Evolutionary conservation across 2,329 filamentous ascomycete genomes (phyloP), one percentile per base, ranked within the genome.

Genomic region (Venturia oleaginea): DNA sequence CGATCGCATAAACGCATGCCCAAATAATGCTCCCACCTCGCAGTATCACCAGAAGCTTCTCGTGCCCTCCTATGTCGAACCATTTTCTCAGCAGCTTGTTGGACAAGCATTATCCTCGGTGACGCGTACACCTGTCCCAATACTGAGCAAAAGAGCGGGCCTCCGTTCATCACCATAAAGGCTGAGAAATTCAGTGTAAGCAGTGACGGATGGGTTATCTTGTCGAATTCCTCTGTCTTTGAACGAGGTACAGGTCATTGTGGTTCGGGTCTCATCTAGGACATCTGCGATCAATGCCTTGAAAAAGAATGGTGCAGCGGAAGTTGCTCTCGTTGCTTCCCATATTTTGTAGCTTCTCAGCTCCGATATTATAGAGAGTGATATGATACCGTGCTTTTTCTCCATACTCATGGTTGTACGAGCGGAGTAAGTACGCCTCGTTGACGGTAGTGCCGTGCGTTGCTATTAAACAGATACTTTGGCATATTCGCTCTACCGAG

Each of bases 271-370:
- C 51, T 73, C 72, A 27, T 74, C 74, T n/a, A 73, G 72, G 40
- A 80, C 70, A 37, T 79, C 75, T 6, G 77, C 76, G 64, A 76
- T 73, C 11, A 81, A 73, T 73, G 79, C 78, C 57, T 80, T 76
- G 71, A 81, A 81, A 70, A 79, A 81, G 68, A 81, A 81, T 0
- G 81, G 80, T 0, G 81, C 81, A 2, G 81, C 81, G 0, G 78
- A 80, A 0, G 81, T 83, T 1, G 81, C 81, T 8, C 80, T 71
- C 0, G 79, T 81, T 0, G 81, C 81, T 69, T 82, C 71, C 76
- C 80, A 83, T 48, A 84, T 81, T 1, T 1, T 76, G 74, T 19
- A 81, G 70, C 51, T 72, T 71, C 65, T 80, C 78, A 6, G 76
- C 75, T 10, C 77, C 78, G 69, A 78, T 75, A 67, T 81, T 81